Conservation (phyloP, 306 rosid species). For the Castanopsis chinensis region DNA sequence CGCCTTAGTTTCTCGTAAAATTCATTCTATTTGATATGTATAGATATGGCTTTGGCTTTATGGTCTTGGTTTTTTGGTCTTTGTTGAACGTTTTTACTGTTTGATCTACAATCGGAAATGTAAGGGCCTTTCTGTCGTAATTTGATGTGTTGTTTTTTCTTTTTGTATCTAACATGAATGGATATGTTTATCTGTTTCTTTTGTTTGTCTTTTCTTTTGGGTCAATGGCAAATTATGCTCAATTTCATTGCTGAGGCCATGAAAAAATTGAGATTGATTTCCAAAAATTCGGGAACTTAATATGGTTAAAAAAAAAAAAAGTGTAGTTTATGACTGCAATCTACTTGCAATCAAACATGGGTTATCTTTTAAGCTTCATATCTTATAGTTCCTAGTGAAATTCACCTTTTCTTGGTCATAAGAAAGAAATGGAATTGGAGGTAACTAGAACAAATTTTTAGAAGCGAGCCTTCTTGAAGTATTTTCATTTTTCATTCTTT, state of each 20-base stretch:
- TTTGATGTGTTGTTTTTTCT: background rate
- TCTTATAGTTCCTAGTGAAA: too few species aligned
- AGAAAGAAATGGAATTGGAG: background rate
- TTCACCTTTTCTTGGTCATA: background rate
- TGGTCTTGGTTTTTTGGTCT: background rate
- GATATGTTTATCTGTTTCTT: background rate
- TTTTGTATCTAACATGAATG: background rate
- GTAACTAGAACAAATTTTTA: background rate
- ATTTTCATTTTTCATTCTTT: background rate
- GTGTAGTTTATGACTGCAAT: background rate
- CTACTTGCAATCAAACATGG: too few species aligned
- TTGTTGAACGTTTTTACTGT: background rate
- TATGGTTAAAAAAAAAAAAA: too few species aligned
- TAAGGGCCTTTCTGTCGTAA: background rate
- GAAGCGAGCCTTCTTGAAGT: conserved; percentile 10
- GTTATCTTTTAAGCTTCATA: too few species aligned
- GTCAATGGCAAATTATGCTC: background rate
- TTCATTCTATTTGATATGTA: background rate
- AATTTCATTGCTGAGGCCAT: background rate
- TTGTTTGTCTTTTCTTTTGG: background rate
- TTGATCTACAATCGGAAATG: background rate
- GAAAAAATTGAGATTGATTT: background rate
- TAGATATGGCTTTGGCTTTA: background rate
- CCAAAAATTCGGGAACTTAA: background rate
- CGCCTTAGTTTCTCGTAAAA: background rate